A percentile compares a stretch with the other conserved stretches of the same genome.
phyloP scores from a whole-genome alignment of 257 asterid species.

The Voacanga thouarsii region DNA sequence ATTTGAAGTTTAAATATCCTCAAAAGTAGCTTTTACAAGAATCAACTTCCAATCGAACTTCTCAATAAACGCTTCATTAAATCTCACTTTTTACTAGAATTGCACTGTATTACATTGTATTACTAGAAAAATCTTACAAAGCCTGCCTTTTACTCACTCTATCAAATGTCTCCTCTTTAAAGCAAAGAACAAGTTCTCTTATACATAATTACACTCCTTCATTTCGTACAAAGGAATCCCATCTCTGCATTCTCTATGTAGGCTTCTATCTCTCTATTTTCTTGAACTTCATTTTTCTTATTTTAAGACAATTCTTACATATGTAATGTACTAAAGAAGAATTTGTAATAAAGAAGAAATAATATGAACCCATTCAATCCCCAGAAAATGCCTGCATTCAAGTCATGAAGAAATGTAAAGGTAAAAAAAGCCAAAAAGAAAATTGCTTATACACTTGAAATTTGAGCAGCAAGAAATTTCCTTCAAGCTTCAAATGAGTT shows the following conservation, averaged over 20 bases:
- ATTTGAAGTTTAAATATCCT: not conserved
- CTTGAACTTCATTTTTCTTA: not conserved
- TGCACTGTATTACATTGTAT: not conserved
- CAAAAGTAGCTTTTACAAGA: not conserved
- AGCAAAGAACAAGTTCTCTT: slow-evolving; percentile 46
- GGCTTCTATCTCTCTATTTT: not conserved
- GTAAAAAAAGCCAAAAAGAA: no score
- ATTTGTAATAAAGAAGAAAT: no score
- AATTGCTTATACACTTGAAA: no score
- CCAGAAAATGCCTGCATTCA: no score
- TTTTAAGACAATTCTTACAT: not conserved
- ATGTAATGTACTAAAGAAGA: not conserved
- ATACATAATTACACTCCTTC: slow-evolving; percentile 16
- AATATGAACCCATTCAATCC: no score
- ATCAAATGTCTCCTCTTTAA: slow-evolving; percentile 33
- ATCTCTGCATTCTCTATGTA: slow-evolving; percentile 6
- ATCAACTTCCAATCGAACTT: not conserved
- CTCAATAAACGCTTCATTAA: not conserved
- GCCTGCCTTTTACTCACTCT: slow-evolving; percentile 18
- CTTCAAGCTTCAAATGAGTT: no score
- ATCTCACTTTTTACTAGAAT: not conserved
- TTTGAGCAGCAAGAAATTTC: no score
- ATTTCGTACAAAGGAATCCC: slow-evolving; percentile 25
- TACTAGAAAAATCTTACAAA: no score
- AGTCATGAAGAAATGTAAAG: no score